Conservation (phyloP, 164 flowering plant genomes). For the Piper betle region DNA sequence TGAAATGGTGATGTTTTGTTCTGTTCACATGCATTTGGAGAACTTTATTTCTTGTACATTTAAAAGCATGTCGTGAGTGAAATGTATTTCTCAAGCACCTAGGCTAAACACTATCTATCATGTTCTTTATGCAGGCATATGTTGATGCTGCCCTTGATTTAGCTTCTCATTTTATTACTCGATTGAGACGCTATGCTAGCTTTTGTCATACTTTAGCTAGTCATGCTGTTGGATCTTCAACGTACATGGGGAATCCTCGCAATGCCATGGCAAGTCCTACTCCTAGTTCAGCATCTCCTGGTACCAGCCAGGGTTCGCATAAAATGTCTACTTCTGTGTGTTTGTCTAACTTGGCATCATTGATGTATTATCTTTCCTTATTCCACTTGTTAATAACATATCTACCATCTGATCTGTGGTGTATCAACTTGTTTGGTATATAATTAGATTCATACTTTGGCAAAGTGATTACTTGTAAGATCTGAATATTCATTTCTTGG, state of each 20-base stretch:
- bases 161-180: slow-evolving; percentile 96
- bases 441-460: too few relatives aligned
- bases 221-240: slow-evolving; percentile 68
- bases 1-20: too few relatives aligned
- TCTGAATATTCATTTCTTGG: too few relatives aligned
- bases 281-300: slow-evolving; percentile 71
- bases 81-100: not conserved
- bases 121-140: slow-evolving; percentile 84
- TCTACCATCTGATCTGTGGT: too few relatives aligned
- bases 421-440: too few relatives aligned
- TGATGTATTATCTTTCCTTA: too few relatives aligned
- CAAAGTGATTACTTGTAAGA: too few relatives aligned
- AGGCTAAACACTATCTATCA: not conserved
- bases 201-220: slow-evolving; percentile 98
- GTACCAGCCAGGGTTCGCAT: slow-evolving; percentile 65
- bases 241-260: slow-evolving; percentile 65
- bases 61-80: not conserved
- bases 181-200: slow-evolving; percentile 96
- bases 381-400: too few relatives aligned
- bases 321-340: not conserved
- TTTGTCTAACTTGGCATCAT: not conserved
- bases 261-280: slow-evolving; percentile 79
- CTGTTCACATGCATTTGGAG: too few relatives aligned
- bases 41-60: not conserved
- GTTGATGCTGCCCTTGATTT: slow-evolving; percentile 95